Conservation (phyloP, 2,329 filamentous ascomycete species). For the Fusarium sp. region DNA sequence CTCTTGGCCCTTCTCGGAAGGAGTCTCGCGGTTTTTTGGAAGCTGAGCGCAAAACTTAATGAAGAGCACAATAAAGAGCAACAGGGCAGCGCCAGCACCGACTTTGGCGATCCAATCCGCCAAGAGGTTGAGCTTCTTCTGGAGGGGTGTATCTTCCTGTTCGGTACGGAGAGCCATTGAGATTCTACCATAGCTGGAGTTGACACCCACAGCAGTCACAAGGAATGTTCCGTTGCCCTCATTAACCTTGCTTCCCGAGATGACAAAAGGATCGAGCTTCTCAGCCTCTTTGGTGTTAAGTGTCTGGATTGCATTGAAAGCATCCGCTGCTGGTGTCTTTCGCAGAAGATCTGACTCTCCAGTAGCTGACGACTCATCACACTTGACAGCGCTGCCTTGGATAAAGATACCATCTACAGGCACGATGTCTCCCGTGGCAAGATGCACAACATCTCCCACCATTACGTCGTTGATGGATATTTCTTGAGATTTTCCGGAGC, state of each 20-base stretch:
- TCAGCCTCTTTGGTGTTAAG: conserved; percentile 55
- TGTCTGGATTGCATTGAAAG: conserved; percentile 66
- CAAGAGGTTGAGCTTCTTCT: conserved; percentile 63
- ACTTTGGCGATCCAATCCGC: conserved; percentile 55
- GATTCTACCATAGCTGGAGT: conserved; percentile 68
- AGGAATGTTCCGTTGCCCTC: conserved; percentile 68
- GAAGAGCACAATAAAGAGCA: conserved; percentile 82
- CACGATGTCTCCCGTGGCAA: conserved; percentile 77
- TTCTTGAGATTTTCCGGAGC: conserved; percentile 73
- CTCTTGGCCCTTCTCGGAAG: conserved; percentile 68
- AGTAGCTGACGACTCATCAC: conserved; percentile 80
- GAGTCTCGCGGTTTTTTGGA: conserved; percentile 60
- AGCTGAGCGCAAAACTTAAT: conserved; percentile 80
- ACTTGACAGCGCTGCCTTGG: conserved; percentile 65
- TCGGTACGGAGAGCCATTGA: conserved; percentile 68
- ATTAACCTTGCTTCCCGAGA: conserved; percentile 67
- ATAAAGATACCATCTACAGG: conserved; percentile 80
- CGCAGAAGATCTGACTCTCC: conserved; percentile 80
- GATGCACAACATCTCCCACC: conserved; percentile 77
- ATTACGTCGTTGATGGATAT: conserved; percentile 76
- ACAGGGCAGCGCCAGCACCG: conserved; percentile 74
- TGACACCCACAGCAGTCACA: conserved; percentile 67
- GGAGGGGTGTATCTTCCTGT: conserved; percentile 66
- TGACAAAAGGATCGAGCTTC: conserved; percentile 75
- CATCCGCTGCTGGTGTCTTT: conserved; percentile 72